These are phyloP conservation scores for Cornus suecica DNA, from an alignment of 148 eudicot species.

Conservation along the genomic window DNA sequence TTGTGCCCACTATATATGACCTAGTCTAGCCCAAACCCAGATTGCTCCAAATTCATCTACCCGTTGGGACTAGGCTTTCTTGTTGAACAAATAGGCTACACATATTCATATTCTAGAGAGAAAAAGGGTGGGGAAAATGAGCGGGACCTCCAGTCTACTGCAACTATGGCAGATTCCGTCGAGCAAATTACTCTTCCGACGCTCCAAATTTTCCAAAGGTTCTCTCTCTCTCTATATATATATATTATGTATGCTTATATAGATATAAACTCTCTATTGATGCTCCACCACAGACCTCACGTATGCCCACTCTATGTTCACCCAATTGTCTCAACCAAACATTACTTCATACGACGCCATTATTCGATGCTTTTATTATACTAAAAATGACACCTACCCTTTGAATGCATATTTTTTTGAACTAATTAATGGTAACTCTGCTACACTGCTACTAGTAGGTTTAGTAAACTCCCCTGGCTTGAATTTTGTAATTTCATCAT, in stretches of 20 bases:
- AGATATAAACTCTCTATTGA: neutral
- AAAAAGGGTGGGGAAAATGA: slow-evolving; percentile 23
- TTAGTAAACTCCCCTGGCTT: neutral
- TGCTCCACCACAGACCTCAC: no score
- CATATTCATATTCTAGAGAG: neutral
- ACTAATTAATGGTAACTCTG: neutral
- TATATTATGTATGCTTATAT: no score
- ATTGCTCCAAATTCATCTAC: no score
- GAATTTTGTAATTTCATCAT: no score
- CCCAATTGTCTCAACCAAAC: no score
- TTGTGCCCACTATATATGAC: no score
- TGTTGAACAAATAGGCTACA: neutral
- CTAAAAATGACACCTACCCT: no score
- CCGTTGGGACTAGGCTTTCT: no score
- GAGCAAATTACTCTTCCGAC: slow-evolving; percentile 33
- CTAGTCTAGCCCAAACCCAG: neutral
- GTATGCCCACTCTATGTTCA: no score
- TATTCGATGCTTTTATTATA: no score
- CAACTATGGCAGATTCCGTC: slow-evolving; percentile 65
- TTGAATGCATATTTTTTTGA: neutral
- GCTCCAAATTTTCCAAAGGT: slow-evolving; percentile 46
- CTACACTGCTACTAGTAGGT: neutral
- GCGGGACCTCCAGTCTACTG: slow-evolving; percentile 31
- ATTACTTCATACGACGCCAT: no score
- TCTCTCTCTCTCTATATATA: neutral